Evolutionary conservation across 2,329 filamentous ascomycete species (phyloP).

Genomic region (Alternaria sp.): DNA sequence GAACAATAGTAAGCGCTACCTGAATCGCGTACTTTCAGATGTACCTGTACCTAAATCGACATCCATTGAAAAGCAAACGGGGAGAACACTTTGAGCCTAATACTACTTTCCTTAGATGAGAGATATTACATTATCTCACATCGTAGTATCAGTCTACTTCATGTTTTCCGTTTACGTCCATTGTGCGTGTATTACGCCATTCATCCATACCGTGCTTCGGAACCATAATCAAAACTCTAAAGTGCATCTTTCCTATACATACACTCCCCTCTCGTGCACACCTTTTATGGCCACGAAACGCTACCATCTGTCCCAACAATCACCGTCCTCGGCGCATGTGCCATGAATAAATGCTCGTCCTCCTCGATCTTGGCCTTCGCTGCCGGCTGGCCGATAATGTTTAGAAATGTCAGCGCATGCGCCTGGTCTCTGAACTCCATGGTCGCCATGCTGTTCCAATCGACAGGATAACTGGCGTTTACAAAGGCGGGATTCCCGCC

Average conservation of each 20-base stretch:
- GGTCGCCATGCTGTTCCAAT: not conserved
- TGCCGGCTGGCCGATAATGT: not conserved
- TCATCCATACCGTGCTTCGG: not conserved
- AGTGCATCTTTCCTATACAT: not conserved
- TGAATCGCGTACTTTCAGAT: not conserved
- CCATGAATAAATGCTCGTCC: constrained; percentile 5
- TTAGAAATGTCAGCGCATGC: not conserved
- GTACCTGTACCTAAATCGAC: not conserved
- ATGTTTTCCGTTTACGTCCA: not conserved
- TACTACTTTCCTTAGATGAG: not conserved
- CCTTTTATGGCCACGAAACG: not conserved
- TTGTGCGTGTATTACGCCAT: not conserved
- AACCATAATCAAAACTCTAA: not conserved
- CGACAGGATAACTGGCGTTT: constrained; percentile 1
- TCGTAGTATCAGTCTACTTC: not conserved
- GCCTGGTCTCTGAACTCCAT: constrained; percentile 1
- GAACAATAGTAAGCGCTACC: too few species aligned
- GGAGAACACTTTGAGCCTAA: not conserved
- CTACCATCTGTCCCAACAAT: constrained; percentile 1
- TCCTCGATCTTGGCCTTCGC: not conserved
- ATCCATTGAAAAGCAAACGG: not conserved
- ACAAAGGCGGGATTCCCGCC: constrained; percentile 1
- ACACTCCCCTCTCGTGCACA: not conserved
- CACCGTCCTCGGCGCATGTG: constrained; percentile 1
- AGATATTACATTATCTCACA: not conserved